phyloP scores from a whole-genome alignment of 345 rosid genomes.

The Corchorus olitorius region DNA sequence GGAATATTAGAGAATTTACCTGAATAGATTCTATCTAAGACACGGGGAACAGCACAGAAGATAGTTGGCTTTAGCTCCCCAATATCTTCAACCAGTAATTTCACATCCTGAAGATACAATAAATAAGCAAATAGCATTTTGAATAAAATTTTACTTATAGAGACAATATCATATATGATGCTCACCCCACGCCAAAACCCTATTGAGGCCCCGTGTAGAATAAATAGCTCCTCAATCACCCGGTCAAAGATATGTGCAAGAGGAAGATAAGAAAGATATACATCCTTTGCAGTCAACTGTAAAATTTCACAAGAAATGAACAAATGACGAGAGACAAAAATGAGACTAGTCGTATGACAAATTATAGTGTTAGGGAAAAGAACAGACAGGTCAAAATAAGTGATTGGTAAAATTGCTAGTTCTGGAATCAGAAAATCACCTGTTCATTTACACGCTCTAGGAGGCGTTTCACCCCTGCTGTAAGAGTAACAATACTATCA shows the following conservation, averaged over 20 bases:
- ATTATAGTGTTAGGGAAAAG: background rate
- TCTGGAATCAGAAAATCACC: constrained; percentile 37
- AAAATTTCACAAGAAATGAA: constrained; percentile 27
- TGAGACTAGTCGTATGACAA: background rate
- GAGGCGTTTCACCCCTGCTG: constrained; percentile 70
- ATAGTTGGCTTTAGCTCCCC: constrained; percentile 86
- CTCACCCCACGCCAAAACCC: constrained; percentile 99
- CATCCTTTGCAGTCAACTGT: constrained; percentile 75
- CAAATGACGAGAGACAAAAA: background rate
- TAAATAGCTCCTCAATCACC: constrained; percentile 80
- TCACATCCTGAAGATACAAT: constrained; percentile 68
- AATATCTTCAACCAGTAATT: constrained; percentile 80
- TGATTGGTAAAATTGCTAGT: background rate
- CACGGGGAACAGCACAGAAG: constrained; percentile 99
- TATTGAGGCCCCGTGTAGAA: constrained; percentile 74
- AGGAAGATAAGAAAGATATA: constrained; percentile 91
- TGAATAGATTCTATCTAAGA: constrained; percentile 75
- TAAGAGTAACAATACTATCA: constrained; percentile 71
- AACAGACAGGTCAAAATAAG: background rate
- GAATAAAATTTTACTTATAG: constrained; percentile 13
- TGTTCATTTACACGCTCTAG: constrained; percentile 63
- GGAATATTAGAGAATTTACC: constrained; percentile 42
- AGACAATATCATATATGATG: constrained; percentile 12
- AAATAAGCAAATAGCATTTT: constrained; percentile 16
- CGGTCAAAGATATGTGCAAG: constrained; percentile 97